phyloP scores from a whole-genome alignment of 148 eudicot species.

The Dianthus caryophyllus region DNA sequence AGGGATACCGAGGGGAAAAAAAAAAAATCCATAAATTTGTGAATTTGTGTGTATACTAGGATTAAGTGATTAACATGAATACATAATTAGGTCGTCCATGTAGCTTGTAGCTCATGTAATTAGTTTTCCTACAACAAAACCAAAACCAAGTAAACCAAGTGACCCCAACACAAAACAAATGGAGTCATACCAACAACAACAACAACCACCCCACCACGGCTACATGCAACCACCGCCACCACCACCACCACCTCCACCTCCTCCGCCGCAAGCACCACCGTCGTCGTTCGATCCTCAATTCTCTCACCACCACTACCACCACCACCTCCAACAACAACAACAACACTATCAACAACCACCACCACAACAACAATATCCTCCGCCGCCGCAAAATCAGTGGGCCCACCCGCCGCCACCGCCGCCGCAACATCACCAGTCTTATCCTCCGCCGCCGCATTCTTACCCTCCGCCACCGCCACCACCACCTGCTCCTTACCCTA shows the following conservation, averaged over 20 bases:
- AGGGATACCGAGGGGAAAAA: too few species aligned
- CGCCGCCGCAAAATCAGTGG: conserved; percentile 32
- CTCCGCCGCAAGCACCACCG: conserved; percentile 34
- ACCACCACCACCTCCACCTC: conserved; percentile 45
- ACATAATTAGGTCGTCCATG: too few species aligned
- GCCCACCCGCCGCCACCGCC: conserved; percentile 16
- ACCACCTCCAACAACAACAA: too few species aligned
- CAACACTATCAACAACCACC: too few species aligned
- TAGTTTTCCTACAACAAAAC: too few species aligned
- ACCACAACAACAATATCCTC: conserved; percentile 12
- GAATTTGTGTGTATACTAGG: too few species aligned
- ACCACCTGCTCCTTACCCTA: conserved; percentile 37
- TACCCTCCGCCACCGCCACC: conserved; percentile 36
- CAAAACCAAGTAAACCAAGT: too few species aligned
- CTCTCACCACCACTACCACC: conserved; percentile 11
- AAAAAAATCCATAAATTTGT: too few species aligned
- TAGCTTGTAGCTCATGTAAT: too few species aligned
- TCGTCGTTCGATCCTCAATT: conserved; percentile 38
- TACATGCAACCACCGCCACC: conserved; percentile 52
- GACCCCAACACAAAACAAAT: conserved; percentile 18
- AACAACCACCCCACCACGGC: conserved; percentile 33
- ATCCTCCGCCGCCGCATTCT: conserved; percentile 37
- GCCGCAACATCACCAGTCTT: conserved; percentile 21
- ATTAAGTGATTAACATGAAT: too few species aligned
- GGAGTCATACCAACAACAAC: conserved; percentile 44